Conservation (phyloP, 2,329 filamentous ascomycete genomes). For the Alternaria gaisen region DNA sequence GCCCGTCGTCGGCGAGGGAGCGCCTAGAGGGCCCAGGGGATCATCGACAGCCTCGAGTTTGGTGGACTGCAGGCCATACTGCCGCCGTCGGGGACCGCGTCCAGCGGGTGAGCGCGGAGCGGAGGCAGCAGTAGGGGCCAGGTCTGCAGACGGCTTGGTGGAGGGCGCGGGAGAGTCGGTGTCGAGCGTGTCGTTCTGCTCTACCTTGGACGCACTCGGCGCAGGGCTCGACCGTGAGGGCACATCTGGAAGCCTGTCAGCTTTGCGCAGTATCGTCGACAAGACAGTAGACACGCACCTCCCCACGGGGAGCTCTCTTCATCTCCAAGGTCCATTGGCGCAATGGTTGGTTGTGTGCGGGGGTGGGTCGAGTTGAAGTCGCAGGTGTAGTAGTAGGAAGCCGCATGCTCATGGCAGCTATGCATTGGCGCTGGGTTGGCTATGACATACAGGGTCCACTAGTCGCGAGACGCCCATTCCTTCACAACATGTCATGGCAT, state of each 20-base stretch:
- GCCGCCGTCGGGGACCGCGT: slow-evolving; percentile 63
- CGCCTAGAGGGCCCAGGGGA: slow-evolving; percentile 79
- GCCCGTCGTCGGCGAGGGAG: slow-evolving; percentile 62
- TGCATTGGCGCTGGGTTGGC: slow-evolving; percentile 3
- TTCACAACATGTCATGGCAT: slow-evolving; percentile 16
- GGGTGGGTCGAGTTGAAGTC: slow-evolving; percentile 15
- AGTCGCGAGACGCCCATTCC: slow-evolving; percentile 7
- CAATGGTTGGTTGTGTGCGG: slow-evolving; percentile 19
- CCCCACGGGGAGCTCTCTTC: slow-evolving; percentile 55
- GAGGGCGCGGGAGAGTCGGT: slow-evolving; percentile 31
- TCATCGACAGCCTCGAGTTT: slow-evolving; percentile 80
- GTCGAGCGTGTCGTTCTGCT: slow-evolving; percentile 45
- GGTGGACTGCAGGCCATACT: slow-evolving; percentile 77
- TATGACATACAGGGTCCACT: slow-evolving; percentile 6
- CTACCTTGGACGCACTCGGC: slow-evolving; percentile 52
- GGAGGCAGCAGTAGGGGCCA: slow-evolving; percentile 50
- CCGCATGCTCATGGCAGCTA: slow-evolving; percentile 1
- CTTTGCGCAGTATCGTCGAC: not conserved
- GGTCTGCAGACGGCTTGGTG: slow-evolving; percentile 29
- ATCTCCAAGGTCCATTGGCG: slow-evolving; percentile 54
- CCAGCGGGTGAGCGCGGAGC: slow-evolving; percentile 58
- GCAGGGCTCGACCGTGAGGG: slow-evolving; percentile 56
- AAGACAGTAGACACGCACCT: slow-evolving; percentile 37
- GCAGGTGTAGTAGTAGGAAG: slow-evolving; percentile 7
- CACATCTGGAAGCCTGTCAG: slow-evolving; percentile 53